Evolutionary conservation across 2,329 filamentous ascomycete species (phyloP), one percentile per base, ranked within the genome.

Genomic region (Fusarium nelsonii): DNA sequence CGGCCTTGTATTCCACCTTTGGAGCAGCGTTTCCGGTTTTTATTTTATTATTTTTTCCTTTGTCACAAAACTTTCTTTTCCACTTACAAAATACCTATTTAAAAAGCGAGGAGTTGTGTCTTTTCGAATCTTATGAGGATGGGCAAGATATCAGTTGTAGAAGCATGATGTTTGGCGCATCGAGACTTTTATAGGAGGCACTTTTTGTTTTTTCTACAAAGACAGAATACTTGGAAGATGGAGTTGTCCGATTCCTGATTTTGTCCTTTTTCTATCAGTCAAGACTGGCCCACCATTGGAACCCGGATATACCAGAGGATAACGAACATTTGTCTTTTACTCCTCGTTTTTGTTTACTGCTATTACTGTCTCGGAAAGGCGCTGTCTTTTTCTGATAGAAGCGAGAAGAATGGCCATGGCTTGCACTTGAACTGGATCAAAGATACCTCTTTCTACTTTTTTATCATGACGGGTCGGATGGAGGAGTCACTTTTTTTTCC

Each of bases 81-180:
- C 28, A 28, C 40, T 53, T 44, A 44, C n/a, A 71, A 68, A 64
- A 59, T 48, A 60, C 36, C 39, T 53, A 55, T 62, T 63, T 41
- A 65, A 74, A 74, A 73, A 74, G 72, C 72, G 72, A 71, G 72
- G 72, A 74, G 72, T 74, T 74, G 56, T 63, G 52, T 74, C 69
- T 73, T 74, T 63, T 54, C 72, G 61, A 71, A 66, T 67, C 59
- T 73, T 70, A 74, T 70, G 72, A 74, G 65, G 52, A 72, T 68
- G 60, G 56, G 61, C 61, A 74, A 73, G 72, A 69, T 65, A 63
- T 62, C 67, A 56, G 54, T 66, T 74, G 70, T 74, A 74, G 72
- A 74, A 72, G 72, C 72, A 74, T 74, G 63, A 72, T 64, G 71
- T 71, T 68, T 65, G 72, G 72, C 72, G 72, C 72, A 74, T 73